Conservation (phyloP, 2,329 filamentous ascomycete species). For the Fusarium vanettenii region DNA sequence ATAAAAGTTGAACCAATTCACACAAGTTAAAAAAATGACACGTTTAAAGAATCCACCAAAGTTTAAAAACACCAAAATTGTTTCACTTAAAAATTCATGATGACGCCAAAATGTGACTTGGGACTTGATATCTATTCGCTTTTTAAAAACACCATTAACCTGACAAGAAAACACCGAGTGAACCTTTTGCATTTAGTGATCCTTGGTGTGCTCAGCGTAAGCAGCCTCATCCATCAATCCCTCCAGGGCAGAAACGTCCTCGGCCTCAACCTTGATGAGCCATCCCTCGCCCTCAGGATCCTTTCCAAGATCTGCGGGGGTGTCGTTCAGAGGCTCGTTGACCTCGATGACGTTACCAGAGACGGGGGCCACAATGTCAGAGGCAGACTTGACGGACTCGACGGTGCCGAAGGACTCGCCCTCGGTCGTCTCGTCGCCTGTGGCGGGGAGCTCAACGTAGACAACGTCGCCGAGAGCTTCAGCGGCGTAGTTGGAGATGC, state of each 20-base stretch:
- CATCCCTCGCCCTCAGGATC: slow-evolving; percentile 83
- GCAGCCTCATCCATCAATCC: slow-evolving; percentile 76
- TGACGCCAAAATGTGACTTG: neutral
- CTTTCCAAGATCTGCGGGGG: slow-evolving; percentile 67
- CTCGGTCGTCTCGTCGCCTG: slow-evolving; percentile 70
- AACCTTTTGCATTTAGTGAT: slow-evolving; percentile 9
- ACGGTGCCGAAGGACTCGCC: slow-evolving; percentile 88
- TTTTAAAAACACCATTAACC: slow-evolving; percentile 31
- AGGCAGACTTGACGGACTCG: slow-evolving; percentile 92
- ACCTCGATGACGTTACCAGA: slow-evolving; percentile 76
- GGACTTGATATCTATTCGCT: slow-evolving; percentile 29
- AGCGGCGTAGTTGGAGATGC: slow-evolving; percentile 87
- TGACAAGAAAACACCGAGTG: neutral
- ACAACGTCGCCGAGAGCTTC: slow-evolving; percentile 89
- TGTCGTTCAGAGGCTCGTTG: slow-evolving; percentile 60
- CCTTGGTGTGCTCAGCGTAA: slow-evolving; percentile 59
- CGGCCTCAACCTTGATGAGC: slow-evolving; percentile 83
- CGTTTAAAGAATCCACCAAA: neutral
- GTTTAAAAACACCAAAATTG: neutral
- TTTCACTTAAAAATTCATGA: neutral
- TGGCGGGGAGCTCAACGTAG: slow-evolving; percentile 84
- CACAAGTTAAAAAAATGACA: slow-evolving; percentile 9
- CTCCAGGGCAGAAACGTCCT: slow-evolving; percentile 66
- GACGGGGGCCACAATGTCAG: slow-evolving; percentile 87
- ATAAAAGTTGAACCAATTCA: neutral